Percentiles rank a stretch among this genome's conserved stretches.
Conservation (phyloP, 805 yeast species). For the Candida broadrunensis region DNA sequence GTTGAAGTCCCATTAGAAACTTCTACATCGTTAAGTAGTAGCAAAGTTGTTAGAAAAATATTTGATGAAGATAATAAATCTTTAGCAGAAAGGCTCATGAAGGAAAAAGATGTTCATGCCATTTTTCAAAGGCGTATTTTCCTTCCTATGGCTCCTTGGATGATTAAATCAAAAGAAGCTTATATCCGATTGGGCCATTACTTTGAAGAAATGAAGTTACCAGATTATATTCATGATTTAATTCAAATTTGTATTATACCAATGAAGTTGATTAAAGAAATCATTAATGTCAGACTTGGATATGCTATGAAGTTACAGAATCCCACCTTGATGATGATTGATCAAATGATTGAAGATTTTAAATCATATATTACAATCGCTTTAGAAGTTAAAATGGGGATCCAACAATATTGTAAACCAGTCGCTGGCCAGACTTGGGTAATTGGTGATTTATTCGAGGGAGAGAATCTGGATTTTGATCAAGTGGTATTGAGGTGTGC, state of each 20-base stretch:
- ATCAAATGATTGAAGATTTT: slow-evolving; percentile 87
- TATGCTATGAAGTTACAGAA: slow-evolving; percentile 77
- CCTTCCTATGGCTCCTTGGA: slow-evolving; percentile 72
- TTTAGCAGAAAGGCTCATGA: slow-evolving; percentile 79
- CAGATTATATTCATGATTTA: slow-evolving; percentile 65
- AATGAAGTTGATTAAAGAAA: slow-evolving; percentile 71
- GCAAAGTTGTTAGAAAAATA: slow-evolving; percentile 22
- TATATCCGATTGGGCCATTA: slow-evolving; percentile 57
- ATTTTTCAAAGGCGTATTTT: slow-evolving; percentile 70
- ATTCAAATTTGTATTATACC: slow-evolving; percentile 74
- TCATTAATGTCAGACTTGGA: slow-evolving; percentile 66
- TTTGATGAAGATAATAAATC: slow-evolving; percentile 62
- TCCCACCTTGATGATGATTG: slow-evolving; percentile 95
- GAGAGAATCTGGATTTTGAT: slow-evolving; percentile 51
- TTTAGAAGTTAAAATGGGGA: slow-evolving; percentile 66
- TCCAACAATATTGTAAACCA: slow-evolving; percentile 56
- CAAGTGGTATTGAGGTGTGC: slow-evolving; percentile 70
- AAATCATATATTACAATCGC: slow-evolving; percentile 74
- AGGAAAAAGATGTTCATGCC: slow-evolving; percentile 71
- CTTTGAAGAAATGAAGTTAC: slow-evolving; percentile 68
- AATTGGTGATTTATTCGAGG: slow-evolving; percentile 60
- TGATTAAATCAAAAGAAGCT: slow-evolving; percentile 74
- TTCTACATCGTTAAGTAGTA: slow-evolving; percentile 9
- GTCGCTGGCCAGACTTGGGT: slow-evolving; percentile 64
- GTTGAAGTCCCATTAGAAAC: slow-evolving; percentile 12